phyloP scores from a whole-genome alignment of 2,329 filamentous ascomycete genomes.

The Phialocephala subalpina region DNA sequence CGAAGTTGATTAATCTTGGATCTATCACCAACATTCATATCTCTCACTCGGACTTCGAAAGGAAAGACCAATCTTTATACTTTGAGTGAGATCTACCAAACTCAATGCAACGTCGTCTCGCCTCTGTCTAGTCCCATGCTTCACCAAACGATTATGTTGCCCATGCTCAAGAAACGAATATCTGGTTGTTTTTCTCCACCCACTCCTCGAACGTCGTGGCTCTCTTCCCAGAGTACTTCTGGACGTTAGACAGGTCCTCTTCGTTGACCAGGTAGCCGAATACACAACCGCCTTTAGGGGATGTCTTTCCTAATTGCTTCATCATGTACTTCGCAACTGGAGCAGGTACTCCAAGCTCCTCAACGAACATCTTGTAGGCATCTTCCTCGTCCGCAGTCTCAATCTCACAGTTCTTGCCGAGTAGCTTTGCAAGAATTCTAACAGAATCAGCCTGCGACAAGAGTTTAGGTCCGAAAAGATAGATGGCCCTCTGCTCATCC shows the following conservation, averaged over 20 bases:
- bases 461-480: conserved; percentile 4
- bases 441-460: conserved; percentile 1
- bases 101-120: too few relatives aligned
- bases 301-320: background rate
- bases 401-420: conserved; percentile 10
- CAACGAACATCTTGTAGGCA: conserved; percentile 1
- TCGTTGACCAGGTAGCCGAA: background rate
- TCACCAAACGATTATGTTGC: too few relatives aligned
- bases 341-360: background rate
- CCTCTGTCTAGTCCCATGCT: too few relatives aligned
- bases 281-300: background rate
- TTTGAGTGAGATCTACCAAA: too few relatives aligned
- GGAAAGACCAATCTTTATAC: too few relatives aligned
- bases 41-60: too few relatives aligned
- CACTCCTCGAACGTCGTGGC: background rate
- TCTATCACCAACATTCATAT: too few relatives aligned
- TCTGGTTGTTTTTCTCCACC: background rate
- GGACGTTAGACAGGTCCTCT: background rate
- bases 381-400: background rate
- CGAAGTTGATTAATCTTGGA: too few relatives aligned
- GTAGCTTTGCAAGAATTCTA: background rate
- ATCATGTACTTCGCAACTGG: conserved; percentile 7
- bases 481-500: conserved; percentile 4
- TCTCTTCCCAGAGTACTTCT: conserved; percentile 8
- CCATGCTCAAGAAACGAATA: background rate